A percentile compares a stretch with the other conserved stretches of the same genome.
Conservation (phyloP, 2,329 filamentous ascomycete genomes). For the Aspergillus sp. region DNA sequence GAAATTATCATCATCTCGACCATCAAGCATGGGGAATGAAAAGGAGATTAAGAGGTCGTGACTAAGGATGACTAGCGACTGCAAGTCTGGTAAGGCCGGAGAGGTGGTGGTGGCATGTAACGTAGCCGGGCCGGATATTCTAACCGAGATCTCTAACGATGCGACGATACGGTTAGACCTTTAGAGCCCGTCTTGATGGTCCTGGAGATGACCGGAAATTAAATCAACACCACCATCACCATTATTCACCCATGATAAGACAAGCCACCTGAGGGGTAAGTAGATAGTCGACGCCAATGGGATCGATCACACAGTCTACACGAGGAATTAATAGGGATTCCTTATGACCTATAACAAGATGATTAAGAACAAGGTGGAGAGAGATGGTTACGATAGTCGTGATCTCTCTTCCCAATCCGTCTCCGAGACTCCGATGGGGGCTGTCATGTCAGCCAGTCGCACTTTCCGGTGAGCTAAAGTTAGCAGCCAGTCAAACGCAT, state of each 20-base stretch:
- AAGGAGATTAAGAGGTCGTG: background rate
- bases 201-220: background rate
- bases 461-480: constrained; percentile 5
- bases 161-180: constrained; percentile 2
- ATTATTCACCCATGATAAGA: too few relatives aligned
- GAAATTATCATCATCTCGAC: background rate
- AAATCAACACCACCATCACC: too few relatives aligned
- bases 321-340: too few relatives aligned
- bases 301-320: too few relatives aligned
- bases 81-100: background rate
- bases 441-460: background rate
- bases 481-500: constrained; percentile 13
- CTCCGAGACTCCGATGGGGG: background rate
- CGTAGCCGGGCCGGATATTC: constrained; percentile 9
- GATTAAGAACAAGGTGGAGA: too few relatives aligned
- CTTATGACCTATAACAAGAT: too few relatives aligned
- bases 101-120: constrained; percentile 1
- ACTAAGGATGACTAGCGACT: constrained; percentile 3
- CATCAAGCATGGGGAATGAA: background rate
- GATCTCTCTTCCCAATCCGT: background rate
- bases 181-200: background rate
- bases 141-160: constrained; percentile 9
- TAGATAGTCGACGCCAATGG: too few relatives aligned
- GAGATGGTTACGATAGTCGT: background rate
- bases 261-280: too few relatives aligned